Evolutionary conservation across 1,284 basidiomycete genomes (phyloP).

Genomic region (Tilletia walkeri): DNA sequence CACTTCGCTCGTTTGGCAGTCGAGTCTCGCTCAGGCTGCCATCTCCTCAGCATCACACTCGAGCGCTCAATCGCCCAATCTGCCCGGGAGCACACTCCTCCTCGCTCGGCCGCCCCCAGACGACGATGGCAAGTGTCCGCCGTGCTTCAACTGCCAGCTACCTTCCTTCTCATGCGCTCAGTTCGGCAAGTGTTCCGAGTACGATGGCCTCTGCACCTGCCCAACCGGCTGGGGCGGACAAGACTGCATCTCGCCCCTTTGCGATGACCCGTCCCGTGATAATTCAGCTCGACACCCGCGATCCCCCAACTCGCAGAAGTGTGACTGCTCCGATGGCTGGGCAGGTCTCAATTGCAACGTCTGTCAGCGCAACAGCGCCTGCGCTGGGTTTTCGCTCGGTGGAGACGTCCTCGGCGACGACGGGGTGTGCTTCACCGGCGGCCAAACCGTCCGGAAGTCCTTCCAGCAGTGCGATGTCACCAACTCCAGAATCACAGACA

Average conservation of each 20-base stretch:
- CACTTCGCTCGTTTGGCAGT: constrained; percentile 12
- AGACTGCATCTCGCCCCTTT: constrained; percentile 73
- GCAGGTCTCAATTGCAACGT: constrained; percentile 78
- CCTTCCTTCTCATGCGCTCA: constrained; percentile 43
- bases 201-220: constrained; percentile 86
- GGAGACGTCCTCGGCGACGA: constrained; percentile 59
- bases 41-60: background rate
- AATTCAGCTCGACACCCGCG: constrained; percentile 69
- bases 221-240: constrained; percentile 86
- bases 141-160: constrained; percentile 47
- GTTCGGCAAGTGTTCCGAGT: constrained; percentile 78
- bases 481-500: constrained; percentile 80
- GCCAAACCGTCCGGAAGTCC: constrained; percentile 83
- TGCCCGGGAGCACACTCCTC: background rate
- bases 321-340: constrained; percentile 91
- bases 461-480: constrained; percentile 98
- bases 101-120: background rate
- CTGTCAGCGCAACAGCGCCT: constrained; percentile 32
- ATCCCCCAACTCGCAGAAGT: constrained; percentile 60
- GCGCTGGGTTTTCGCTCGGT: constrained; percentile 34
- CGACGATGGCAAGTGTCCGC: constrained; percentile 21
- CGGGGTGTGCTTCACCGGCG: constrained; percentile 91
- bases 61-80: background rate
- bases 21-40: background rate
- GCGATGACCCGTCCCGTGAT: constrained; percentile 86